Base-by-base conservation (phyloP, 2,329 filamentous ascomycete species). In the Cylindrodendrum hubeiense region DNA sequence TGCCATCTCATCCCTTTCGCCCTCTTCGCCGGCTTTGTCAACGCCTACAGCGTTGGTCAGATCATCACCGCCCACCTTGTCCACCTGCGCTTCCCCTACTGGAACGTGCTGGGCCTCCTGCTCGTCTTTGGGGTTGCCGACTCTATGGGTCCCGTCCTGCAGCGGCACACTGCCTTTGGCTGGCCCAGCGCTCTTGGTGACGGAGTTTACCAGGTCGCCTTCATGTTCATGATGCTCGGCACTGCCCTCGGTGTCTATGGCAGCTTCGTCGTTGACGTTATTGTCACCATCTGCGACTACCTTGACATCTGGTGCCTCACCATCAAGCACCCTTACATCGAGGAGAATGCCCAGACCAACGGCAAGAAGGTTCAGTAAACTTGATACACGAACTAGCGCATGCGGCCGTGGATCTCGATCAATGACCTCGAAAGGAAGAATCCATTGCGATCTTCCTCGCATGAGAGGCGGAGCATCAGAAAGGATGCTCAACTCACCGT, bases 221-320 rank as follows among this genome's bases (percentile, higher is more conserved):
- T 95, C 79, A 88, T 97, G 78, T 98, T 97, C 80, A 87, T 90
- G 76, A 95, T 95, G 83, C 83, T 98, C 24, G 96, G 96, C 24
- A 82, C 93, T 64, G 92, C 92, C 0, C 79, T 97, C 51, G 96
- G 96, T 34, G 90, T 98, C n/a, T 98, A 99, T 81, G 95, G 94
- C 65, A 97, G 94, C 79, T 99, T 99, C 79, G 94, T 98, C 61
- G 93, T 97, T 33, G 96, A 98, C 78, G 95, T 98, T 61, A 98
- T 99, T 71, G 94, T 96, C 65, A 97, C 94, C 30, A 98, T 99
- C 73, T 99, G 96, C 82, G 96, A 99, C 79, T 97, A 97, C 79
- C 86, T 98, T 66, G 96, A 99, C 78, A 99, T 99, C 71, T 98
- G 94, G 94, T 99, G 96, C 78, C 84, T 99, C 78, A 97, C 93